Evolutionary conservation across 495 filamentous ascomycete genomes (phyloP).

Genomic region (Chaetomium tenue): DNA sequence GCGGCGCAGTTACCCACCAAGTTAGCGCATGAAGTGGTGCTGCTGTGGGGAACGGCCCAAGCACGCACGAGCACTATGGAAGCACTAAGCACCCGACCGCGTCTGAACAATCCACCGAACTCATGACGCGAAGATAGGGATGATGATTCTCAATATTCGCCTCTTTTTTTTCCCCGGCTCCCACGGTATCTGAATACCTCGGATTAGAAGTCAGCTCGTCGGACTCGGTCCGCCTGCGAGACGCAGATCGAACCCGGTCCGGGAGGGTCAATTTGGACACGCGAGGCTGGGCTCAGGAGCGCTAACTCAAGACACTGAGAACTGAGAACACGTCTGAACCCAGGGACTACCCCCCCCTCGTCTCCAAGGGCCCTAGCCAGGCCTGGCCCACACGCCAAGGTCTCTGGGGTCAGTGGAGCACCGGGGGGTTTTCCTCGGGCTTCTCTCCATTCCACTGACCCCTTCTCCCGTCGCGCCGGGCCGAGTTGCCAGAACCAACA

Average conservation of each 20-base stretch:
- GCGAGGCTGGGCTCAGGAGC: constrained; percentile 9
- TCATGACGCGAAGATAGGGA: too few species aligned
- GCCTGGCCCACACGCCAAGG: background rate
- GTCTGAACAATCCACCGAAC: too few species aligned
- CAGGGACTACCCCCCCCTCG: constrained; percentile 9
- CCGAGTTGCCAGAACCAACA: background rate
- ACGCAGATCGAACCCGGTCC: too few species aligned
- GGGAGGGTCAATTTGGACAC: background rate
- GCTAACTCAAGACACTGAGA: background rate
- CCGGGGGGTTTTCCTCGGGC: background rate
- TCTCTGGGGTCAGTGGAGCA: background rate
- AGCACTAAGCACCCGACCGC: too few species aligned
- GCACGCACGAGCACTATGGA: too few species aligned
- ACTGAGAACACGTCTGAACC: too few species aligned
- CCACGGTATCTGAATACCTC: too few species aligned
- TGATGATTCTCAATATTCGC: too few species aligned
- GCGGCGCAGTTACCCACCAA: background rate
- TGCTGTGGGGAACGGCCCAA: background rate
- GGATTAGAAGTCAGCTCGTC: too few species aligned
- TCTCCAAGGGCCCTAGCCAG: constrained; percentile 10
- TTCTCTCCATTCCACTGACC: background rate
- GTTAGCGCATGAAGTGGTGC: constrained; percentile 5
- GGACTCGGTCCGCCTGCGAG: too few species aligned
- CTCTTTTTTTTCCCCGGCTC: too few species aligned
- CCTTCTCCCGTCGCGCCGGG: too few species aligned